phyloP scores from a whole-genome alignment of 1,284 basidiomycete species.

The Omphalotus olearius region DNA sequence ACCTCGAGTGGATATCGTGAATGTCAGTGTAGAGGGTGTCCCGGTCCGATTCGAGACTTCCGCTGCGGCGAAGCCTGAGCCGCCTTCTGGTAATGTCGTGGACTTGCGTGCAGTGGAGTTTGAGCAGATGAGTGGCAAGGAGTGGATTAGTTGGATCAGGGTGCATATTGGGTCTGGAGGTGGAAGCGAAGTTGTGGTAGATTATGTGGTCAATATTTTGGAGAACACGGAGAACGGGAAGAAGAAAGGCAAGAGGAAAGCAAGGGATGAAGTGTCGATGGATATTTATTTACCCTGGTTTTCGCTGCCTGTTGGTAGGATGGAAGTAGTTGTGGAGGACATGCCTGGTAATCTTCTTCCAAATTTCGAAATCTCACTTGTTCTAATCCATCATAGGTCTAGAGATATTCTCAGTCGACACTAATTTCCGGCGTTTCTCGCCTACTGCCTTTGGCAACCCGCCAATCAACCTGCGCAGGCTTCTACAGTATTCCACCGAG shows the following conservation, averaged over 20 bases:
- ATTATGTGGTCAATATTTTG: conserved; percentile 49
- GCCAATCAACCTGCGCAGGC: conserved; percentile 22
- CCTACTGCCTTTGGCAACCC: conserved; percentile 20
- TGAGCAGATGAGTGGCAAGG: conserved; percentile 45
- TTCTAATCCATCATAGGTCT: conserved; percentile 28
- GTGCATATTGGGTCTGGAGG: conserved; percentile 48
- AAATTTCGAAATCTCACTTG: conserved; percentile 11
- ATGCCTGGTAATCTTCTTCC: conserved; percentile 37
- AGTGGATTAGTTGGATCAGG: conserved; percentile 64
- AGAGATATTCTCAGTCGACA: conserved; percentile 34
- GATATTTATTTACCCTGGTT: conserved; percentile 65
- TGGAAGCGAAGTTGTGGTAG: conserved; percentile 52
- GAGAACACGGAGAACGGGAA: conserved; percentile 22
- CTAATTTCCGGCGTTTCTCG: conserved; percentile 47
- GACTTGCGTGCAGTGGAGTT: conserved; percentile 38
- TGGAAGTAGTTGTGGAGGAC: conserved; percentile 56
- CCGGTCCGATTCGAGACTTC: conserved; percentile 56
- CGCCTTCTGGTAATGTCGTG: neutral
- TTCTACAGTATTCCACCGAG: conserved; percentile 52
- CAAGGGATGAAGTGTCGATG: conserved; percentile 26
- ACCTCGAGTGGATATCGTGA: conserved; percentile 50
- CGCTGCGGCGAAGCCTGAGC: conserved; percentile 27
- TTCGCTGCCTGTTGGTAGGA: conserved; percentile 54
- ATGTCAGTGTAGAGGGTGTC: conserved; percentile 59
- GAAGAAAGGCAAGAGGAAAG: conserved; percentile 30